phyloP scores from a whole-genome alignment of 306 rosid species.

The Castanea mollissima region DNA sequence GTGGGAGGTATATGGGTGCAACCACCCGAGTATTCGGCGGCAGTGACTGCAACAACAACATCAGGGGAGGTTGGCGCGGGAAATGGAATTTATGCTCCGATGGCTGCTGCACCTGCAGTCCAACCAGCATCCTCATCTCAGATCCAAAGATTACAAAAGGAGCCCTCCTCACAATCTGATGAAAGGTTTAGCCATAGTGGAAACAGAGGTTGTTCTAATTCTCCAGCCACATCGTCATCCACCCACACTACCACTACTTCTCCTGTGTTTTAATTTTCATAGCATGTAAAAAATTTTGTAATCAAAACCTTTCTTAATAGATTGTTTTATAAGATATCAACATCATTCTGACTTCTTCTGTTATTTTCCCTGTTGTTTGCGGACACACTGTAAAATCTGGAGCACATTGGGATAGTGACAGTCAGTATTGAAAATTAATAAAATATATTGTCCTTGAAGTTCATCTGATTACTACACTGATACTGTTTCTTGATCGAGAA shows the following conservation, averaged over 20 bases:
- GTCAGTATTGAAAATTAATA: slow-evolving; percentile 41
- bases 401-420: slow-evolving; percentile 30
- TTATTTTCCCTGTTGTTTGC: slow-evolving; percentile 13
- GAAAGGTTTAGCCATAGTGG: slow-evolving; percentile 55
- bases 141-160: slow-evolving; percentile 29
- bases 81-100: slow-evolving; percentile 60
- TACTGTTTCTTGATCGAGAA: not conserved
- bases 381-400: slow-evolving; percentile 22
- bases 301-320: slow-evolving; percentile 21
- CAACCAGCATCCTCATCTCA: slow-evolving; percentile 26
- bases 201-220: slow-evolving; percentile 49
- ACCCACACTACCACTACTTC: slow-evolving; percentile 58
- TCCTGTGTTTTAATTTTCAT: slow-evolving; percentile 30
- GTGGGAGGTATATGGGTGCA: slow-evolving; percentile 84
- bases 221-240: slow-evolving; percentile 76
- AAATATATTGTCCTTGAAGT: slow-evolving; percentile 3
- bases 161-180: slow-evolving; percentile 40
- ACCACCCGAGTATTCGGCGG: slow-evolving; percentile 59
- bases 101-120: slow-evolving; percentile 43
- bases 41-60: slow-evolving; percentile 32
- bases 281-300: slow-evolving; percentile 37
- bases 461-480: not conserved
- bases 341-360: slow-evolving; percentile 20
- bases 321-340: slow-evolving; percentile 12
- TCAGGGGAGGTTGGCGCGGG: slow-evolving; percentile 41